Percentiles rank a stretch among this genome's conserved stretches.
phyloP scores from a whole-genome alignment of 2,329 filamentous ascomycete species.

The Fusarium circinatum region DNA sequence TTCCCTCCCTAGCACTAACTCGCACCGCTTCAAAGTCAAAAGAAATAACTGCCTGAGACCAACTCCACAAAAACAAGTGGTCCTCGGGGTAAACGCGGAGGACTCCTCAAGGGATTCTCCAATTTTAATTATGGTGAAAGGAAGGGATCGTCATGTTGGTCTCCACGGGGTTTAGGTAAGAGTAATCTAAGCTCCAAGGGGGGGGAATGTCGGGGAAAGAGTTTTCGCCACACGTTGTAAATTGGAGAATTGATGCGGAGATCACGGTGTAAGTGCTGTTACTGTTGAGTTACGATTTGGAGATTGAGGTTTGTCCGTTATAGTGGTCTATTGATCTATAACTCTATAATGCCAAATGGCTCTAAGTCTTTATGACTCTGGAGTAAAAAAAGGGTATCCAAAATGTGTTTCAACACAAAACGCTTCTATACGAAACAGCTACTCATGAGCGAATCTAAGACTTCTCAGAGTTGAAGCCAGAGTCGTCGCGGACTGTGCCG shows the following conservation, averaged over 20 bases:
- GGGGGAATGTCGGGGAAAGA: not conserved
- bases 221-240: not conserved
- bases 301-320: not conserved
- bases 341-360: slow-evolving; percentile 14
- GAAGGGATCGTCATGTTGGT: not conserved
- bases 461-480: slow-evolving; percentile 36
- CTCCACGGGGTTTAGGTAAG: not conserved
- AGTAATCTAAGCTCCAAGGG: not conserved
- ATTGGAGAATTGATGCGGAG: slow-evolving; percentile 2
- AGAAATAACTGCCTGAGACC: not conserved
- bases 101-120: not conserved
- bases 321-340: slow-evolving; percentile 19
- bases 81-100: not conserved
- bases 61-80: not conserved
- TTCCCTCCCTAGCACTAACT: not conserved
- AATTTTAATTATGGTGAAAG: not conserved
- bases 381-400: slow-evolving; percentile 22
- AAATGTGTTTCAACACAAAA: not conserved
- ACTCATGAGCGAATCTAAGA: not conserved
- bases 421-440: not conserved
- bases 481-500: slow-evolving; percentile 29
- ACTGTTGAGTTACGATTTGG: too few species aligned
- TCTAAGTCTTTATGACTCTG: slow-evolving; percentile 7
- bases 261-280: not conserved
- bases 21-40: not conserved